Conservation (phyloP, 495 filamentous ascomycete genomes). For the Thozetella sp. region DNA sequence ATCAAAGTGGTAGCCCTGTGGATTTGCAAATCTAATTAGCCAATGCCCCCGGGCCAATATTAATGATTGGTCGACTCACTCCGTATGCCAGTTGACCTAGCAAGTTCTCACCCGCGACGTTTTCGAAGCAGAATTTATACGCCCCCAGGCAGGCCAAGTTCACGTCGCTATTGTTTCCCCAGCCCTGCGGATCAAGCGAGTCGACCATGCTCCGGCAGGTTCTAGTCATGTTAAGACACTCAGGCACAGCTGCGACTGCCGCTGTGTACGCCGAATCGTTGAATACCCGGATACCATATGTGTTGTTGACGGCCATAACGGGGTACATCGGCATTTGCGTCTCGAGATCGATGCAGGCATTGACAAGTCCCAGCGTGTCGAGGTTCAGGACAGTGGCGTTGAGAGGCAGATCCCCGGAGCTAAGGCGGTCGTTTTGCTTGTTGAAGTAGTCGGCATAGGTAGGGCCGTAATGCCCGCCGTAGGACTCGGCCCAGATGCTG, state of each 20-base stretch:
- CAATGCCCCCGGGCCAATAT: too few relatives aligned
- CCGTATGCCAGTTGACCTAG: neutral
- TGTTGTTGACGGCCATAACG: conserved; percentile 66
- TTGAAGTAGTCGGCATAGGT: conserved; percentile 61
- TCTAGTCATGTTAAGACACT: conserved; percentile 48
- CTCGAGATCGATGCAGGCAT: conserved; percentile 73
- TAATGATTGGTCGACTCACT: too few relatives aligned
- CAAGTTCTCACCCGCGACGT: conserved; percentile 4
- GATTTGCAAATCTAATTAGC: conserved; percentile 6
- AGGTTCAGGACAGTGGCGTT: conserved; percentile 49
- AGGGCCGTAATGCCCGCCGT: conserved; percentile 63
- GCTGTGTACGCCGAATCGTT: conserved; percentile 35
- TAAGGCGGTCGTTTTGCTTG: conserved; percentile 55
- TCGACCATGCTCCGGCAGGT: conserved; percentile 42
- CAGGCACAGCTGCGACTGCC: conserved; percentile 32
- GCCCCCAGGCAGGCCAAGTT: conserved; percentile 41
- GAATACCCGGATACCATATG: conserved; percentile 68
- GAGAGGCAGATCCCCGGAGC: conserved; percentile 42
- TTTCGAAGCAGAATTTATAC: conserved; percentile 38
- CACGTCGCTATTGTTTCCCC: conserved; percentile 44
- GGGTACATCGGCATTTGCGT: conserved; percentile 65
- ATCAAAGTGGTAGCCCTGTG: conserved; percentile 41
- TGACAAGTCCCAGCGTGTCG: conserved; percentile 60
- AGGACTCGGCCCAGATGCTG: conserved; percentile 62
- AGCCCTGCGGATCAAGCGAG: conserved; percentile 40